Evolutionary conservation across 768 basidiomycete species (phyloP).

Genomic region (Termitomyces sp.): DNA sequence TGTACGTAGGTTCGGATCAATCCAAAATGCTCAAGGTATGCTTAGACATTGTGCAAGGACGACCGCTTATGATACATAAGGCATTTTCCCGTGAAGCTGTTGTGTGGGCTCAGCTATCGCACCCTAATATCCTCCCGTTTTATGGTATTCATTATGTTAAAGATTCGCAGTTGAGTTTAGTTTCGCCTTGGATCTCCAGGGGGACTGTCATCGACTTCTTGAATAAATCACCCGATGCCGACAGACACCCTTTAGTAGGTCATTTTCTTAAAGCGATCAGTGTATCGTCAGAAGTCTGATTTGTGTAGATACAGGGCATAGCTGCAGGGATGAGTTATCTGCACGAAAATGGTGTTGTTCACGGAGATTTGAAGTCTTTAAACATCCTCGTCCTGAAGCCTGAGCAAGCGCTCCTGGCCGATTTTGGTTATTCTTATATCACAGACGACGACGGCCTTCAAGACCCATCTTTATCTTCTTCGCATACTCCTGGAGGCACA

Average conservation of each 20-base stretch:
- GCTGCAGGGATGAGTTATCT: slow-evolving; percentile 27
- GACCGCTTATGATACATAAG: slow-evolving; percentile 13
- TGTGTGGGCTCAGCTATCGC: no score
- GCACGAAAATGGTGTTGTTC: slow-evolving; percentile 22
- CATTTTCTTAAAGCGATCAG: neutral
- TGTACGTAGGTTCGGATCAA: slow-evolving; percentile 15
- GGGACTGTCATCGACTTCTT: slow-evolving; percentile 25
- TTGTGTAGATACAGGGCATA: slow-evolving; percentile 23
- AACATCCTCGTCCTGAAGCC: no score
- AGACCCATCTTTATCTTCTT: neutral
- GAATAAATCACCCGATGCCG: slow-evolving; percentile 6
- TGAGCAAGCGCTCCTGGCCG: no score
- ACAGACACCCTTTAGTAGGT: slow-evolving; percentile 9
- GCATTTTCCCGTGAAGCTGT: slow-evolving; percentile 10
- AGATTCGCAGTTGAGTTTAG: slow-evolving; percentile 23
- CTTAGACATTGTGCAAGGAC: neutral
- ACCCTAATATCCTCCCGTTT: no score
- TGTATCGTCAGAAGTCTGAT: slow-evolving; percentile 10
- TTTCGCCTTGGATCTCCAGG: slow-evolving; percentile 32
- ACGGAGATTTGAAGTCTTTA: no score
- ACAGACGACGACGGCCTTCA: slow-evolving; percentile 8
- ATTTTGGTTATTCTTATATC: no score
- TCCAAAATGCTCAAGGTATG: slow-evolving; percentile 17
- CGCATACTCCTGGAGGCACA: neutral
- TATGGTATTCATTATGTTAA: slow-evolving; percentile 23